Base-by-base conservation (phyloP, 2,329 filamentous ascomycete species). In the Xylariales sp. region DNA sequence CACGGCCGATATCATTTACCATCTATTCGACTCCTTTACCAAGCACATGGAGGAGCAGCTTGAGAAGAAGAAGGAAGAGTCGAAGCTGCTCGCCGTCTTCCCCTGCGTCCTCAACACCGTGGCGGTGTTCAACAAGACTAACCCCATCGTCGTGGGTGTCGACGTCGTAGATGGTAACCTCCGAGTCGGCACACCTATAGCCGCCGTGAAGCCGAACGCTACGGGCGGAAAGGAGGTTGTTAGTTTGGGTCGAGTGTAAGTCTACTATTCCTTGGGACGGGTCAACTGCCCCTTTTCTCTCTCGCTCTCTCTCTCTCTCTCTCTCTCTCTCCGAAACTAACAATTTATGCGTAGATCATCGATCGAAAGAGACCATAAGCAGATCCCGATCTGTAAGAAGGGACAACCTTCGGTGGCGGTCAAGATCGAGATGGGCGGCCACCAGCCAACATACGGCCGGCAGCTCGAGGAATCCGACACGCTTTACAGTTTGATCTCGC, bases 1-100 rank as follows among this genome's bases (percentile, higher is more conserved):
- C 84, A 97, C 93, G 3, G 96, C 97, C 2, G 95, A 99, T 81
- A 99, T 99, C 75, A 99, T 99, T 78, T 99, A 99, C 82, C 96
- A 99, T 81, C 85, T 99, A 65, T 99, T 99, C 80, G 97, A 99
- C 81, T 87, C 92, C 72, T 99, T 99, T 83, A 98, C 93, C 50
- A 93, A 93, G 80, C 95, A 99, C 81, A 97, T 97, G 92, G 90
- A 90, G 36, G 86, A 92, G 75, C 87, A 97, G 73, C 86, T 91
- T 36, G 94, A 95, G 82, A 91, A 94, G 85, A 94, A 94, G 84
- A 97, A 97, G 86, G 95, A 98, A 77, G 94, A 98, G 77, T 93
- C 90, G 76, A 98, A 98, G 85, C 89, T 97, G 83, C 83, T 96
- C 75, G 97, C 96, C 50, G 95, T 99, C 74, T 99, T 98, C 88